Conservation (phyloP, 2,329 filamentous ascomycete species). For the Penicillium decumbens region DNA sequence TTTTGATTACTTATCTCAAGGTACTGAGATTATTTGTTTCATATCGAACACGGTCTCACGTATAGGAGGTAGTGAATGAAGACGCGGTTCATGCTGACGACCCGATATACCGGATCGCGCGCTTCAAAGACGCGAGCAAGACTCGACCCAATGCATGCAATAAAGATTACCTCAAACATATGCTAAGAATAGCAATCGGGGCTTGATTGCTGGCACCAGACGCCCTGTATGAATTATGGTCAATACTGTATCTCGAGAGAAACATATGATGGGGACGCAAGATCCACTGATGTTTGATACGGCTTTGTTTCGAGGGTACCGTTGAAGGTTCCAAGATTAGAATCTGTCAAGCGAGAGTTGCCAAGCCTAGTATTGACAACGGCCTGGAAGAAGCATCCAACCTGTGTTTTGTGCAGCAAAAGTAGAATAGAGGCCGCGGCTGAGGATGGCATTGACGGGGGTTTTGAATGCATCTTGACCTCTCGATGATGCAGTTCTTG, state of each 20-base stretch:
- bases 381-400: conserved; percentile 5
- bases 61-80: background rate
- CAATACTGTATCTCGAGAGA: background rate
- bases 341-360: background rate
- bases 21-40: background rate
- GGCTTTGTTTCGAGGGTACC: background rate
- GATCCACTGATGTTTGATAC: background rate
- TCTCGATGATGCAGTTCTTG: conserved; percentile 4
- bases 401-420: conserved; percentile 5
- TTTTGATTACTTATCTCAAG: background rate
- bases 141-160: conserved; percentile 3
- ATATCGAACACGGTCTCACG: background rate
- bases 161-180: background rate
- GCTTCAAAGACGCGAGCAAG: conserved; percentile 4
- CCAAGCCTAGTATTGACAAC: conserved; percentile 7
- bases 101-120: conserved; percentile 5
- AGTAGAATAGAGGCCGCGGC: background rate
- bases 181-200: conserved; percentile 16
- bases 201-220: conserved; percentile 4
- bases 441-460: background rate
- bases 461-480: conserved; percentile 3
- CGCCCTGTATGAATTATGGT: background rate
- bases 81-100: conserved; percentile 3
- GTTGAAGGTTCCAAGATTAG: background rate
- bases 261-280: background rate